phyloP scores from a whole-genome alignment of 2,329 filamentous ascomycete genomes.

The Diaporthe velutina region DNA sequence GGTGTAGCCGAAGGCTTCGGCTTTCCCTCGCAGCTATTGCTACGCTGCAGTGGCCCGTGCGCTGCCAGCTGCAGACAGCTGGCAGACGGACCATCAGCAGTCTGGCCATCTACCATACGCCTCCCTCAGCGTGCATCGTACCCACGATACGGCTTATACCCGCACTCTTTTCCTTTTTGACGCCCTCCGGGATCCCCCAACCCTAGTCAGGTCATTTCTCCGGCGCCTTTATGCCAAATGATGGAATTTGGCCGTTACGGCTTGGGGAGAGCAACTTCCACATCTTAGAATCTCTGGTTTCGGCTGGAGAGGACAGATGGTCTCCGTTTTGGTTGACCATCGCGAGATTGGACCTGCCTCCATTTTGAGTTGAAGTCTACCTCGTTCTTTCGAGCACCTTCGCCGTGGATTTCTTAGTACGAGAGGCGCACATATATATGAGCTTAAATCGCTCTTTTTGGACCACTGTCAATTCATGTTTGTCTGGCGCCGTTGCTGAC shows the following conservation, averaged over 20 bases:
- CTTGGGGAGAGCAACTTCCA: constrained; percentile 91
- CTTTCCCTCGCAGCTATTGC: too few relatives aligned
- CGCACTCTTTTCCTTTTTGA: too few relatives aligned
- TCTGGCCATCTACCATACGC: too few relatives aligned
- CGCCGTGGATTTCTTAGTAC: constrained; percentile 95
- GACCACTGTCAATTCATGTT: constrained; percentile 41
- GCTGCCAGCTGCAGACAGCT: too few relatives aligned
- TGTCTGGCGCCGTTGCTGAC: constrained; percentile 33
- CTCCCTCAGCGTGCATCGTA: too few relatives aligned
- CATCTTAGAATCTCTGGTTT: constrained; percentile 76
- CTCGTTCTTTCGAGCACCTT: constrained; percentile 69
- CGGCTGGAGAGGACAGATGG: constrained; percentile 75
- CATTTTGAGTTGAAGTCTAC: constrained; percentile 97
- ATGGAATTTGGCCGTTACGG: constrained; percentile 98
- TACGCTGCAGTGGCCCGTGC: too few relatives aligned
- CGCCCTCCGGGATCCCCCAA: constrained; percentile 65
- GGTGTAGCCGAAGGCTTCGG: too few relatives aligned
- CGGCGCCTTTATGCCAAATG: constrained; percentile 65
- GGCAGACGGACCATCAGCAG: too few relatives aligned
- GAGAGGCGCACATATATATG: constrained; percentile 79
- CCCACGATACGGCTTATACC: too few relatives aligned
- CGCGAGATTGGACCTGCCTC: constrained; percentile 83
- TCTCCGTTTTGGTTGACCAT: constrained; percentile 90
- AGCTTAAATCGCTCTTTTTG: constrained; percentile 37
- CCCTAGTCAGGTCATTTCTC: constrained; percentile 87